phyloP scores from a whole-genome alignment of 2,329 filamentous ascomycete genomes.

The Sporothrix humicola region DNA sequence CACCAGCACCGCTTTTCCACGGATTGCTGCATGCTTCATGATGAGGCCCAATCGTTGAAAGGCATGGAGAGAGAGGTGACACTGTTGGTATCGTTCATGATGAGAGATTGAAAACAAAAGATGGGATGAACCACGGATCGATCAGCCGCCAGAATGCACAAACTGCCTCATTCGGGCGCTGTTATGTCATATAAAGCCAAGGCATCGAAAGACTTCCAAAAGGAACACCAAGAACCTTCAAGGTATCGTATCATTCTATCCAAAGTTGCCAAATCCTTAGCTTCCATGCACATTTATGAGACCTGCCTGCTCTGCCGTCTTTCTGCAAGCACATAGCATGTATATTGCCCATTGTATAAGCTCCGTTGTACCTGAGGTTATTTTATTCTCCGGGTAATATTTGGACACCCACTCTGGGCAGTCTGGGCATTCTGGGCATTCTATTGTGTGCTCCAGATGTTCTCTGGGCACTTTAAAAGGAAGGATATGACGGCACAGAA shows the following conservation, averaged over 20 bases:
- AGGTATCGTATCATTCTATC: too few species aligned
- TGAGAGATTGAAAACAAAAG: too few species aligned
- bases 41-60: neutral
- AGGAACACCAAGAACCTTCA: too few species aligned
- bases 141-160: too few species aligned
- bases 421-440: too few species aligned
- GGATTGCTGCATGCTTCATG: neutral
- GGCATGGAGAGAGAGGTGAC: neutral
- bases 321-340: neutral
- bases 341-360: too few species aligned
- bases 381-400: constrained; percentile 13
- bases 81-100: neutral
- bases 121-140: too few species aligned
- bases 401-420: neutral
- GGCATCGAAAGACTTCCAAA: too few species aligned
- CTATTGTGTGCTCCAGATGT: neutral
- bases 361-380: neutral
- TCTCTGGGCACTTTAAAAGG: neutral
- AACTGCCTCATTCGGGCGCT: too few species aligned
- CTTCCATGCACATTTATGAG: neutral
- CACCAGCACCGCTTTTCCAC: neutral
- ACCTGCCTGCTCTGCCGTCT: neutral
- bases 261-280: neutral
- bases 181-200: too few species aligned
- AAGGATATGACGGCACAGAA: neutral